These are phyloP conservation scores for Fusarium sp. DNA, from an alignment of 2,329 filamentous ascomycete genomes.

Conservation along the genomic window DNA sequence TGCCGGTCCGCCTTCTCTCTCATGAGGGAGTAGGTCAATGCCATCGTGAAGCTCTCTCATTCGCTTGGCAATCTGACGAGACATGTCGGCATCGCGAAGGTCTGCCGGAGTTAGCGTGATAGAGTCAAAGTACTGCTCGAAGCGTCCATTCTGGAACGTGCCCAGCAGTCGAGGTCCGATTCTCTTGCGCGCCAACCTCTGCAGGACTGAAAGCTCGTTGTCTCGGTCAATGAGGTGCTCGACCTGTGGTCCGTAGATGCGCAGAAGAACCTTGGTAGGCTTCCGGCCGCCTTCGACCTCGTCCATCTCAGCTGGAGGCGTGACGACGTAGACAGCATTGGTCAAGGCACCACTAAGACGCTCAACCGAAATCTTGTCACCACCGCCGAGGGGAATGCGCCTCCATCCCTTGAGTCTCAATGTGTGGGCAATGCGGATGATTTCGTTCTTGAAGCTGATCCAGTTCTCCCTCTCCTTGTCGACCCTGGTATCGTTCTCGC, in stretches of 20 bases:
- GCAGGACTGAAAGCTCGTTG: slow-evolving; percentile 85
- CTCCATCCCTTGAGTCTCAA: slow-evolving; percentile 92
- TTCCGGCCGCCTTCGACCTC: slow-evolving; percentile 53
- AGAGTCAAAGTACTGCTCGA: slow-evolving; percentile 93
- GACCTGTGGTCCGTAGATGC: slow-evolving; percentile 93
- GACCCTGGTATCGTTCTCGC: slow-evolving; percentile 52
- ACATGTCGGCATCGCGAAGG: slow-evolving; percentile 82
- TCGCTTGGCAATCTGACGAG: slow-evolving; percentile 92
- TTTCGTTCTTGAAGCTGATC: slow-evolving; percentile 90
- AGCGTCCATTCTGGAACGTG: slow-evolving; percentile 93
- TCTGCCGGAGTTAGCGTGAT: slow-evolving; percentile 79
- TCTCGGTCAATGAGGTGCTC: slow-evolving; percentile 96
- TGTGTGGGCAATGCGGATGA: slow-evolving; percentile 88
- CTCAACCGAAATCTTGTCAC: slow-evolving; percentile 74
- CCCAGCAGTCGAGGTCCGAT: slow-evolving; percentile 92
- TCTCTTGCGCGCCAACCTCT: slow-evolving; percentile 86
- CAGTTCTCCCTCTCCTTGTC: slow-evolving; percentile 80
- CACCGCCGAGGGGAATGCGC: slow-evolving; percentile 76
- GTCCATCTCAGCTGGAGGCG: slow-evolving; percentile 73
- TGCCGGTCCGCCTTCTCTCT: slow-evolving; percentile 79
- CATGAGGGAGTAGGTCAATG: slow-evolving; percentile 82
- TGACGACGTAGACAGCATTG: slow-evolving; percentile 95
- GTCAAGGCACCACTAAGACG: slow-evolving; percentile 90
- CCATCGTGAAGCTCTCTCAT: slow-evolving; percentile 97
- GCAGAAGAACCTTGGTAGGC: slow-evolving; percentile 78